Base-by-base conservation (phyloP, 148 eudicot species). In the Rhododendron williamsianum region DNA sequence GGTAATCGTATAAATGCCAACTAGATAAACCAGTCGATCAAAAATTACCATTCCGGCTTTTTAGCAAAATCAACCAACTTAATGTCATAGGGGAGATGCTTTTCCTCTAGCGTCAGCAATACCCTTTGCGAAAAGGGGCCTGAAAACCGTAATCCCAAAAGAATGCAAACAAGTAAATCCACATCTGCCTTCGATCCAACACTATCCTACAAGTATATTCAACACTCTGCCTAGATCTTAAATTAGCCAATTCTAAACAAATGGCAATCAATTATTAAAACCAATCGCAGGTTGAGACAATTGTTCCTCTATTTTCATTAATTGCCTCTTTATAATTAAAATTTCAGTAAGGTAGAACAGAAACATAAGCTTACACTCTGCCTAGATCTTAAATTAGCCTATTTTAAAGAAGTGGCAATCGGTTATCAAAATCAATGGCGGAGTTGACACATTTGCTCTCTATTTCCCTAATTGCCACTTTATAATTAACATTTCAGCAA, bases 121-220 rank as follows among this genome's bases (percentile, higher is more conserved):
- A 94, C 97, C 82, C 96, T 93, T 78, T 94, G 99, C 23, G 95
- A 89, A 88, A 96, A 96, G 36, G 99, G 98, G 86, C 99, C 99
- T 96, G 88, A 85, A 90, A 45, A 85, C 15, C 3, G 35, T 19
- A 54, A 83, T 41, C 51, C 43, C 45, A 49, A 52, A 41, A 16
- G 51, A 33, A 83, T 43, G 38, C 65, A 76, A 69, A 78, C 54
- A 65, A 60, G 54, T 72, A 30, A 80, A 69, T 46, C 23, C 23
- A 67, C 36, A 49, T 18, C 11, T 45, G 9, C 46, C 72, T 49
- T 6, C 8, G 79, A 52, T n/a, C 52, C 38, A 51, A 54, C 9
- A 85, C 36, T 77, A 71, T 12, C 84, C 18, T 54, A 65, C 43
- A 43, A 69, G 2, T 69, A 69, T 3, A 82, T 67, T 45, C 30